phyloP scores from a whole-genome alignment of 352 stramenopile species.

The Hyaloperonospora brassicae region DNA sequence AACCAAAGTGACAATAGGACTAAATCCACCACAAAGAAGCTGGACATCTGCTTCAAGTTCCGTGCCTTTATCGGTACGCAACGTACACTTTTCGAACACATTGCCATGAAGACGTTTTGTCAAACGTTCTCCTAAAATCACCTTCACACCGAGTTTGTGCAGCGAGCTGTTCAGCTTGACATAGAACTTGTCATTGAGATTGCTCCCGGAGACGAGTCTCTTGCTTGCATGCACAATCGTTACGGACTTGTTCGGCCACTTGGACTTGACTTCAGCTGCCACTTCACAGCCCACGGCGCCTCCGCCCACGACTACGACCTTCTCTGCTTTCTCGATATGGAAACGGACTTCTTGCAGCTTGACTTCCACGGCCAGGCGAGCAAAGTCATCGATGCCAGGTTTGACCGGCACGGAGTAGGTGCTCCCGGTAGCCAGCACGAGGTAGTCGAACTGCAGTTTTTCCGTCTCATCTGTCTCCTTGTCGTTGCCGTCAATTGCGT shows the following conservation, averaged over 20 bases:
- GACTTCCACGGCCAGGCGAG: constrained; percentile 20
- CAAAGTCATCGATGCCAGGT: constrained; percentile 19
- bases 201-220: constrained; percentile 30
- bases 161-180: constrained; percentile 17
- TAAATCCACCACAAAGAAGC: constrained; percentile 38
- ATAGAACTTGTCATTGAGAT: constrained; percentile 48
- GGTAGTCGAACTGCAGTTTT: constrained; percentile 47
- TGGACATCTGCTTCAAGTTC: constrained; percentile 51
- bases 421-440: constrained; percentile 55
- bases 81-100: constrained; percentile 29
- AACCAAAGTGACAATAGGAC: constrained; percentile 25
- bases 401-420: constrained; percentile 55
- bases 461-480: constrained; percentile 20
- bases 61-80: constrained; percentile 45
- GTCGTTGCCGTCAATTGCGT: constrained; percentile 23
- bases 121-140: constrained; percentile 50
- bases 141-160: constrained; percentile 33
- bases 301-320: constrained; percentile 50
- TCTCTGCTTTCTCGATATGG: constrained; percentile 37
- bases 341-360: constrained; percentile 34
- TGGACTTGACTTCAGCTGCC: constrained; percentile 45
- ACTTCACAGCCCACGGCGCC: constrained; percentile 54
- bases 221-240: constrained; percentile 40
- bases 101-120: constrained; percentile 33
- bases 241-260: constrained; percentile 50